Evolutionary conservation across 768 basidiomycete species (phyloP).

Genomic region (Naganishia antarctica): DNA sequence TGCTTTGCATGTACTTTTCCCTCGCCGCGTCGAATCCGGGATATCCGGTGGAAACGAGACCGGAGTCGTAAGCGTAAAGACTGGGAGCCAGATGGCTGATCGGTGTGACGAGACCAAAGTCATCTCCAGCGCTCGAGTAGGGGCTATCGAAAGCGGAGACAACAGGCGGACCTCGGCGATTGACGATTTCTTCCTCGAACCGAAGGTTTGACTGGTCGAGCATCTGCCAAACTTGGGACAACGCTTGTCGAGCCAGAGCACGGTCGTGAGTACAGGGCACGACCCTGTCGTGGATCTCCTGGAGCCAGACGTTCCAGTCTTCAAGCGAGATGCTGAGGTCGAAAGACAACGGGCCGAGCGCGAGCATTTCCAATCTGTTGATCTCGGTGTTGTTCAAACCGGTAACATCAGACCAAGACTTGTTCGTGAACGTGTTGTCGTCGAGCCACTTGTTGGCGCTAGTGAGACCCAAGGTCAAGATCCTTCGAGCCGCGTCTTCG

Average conservation of each 20-base stretch:
- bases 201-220: constrained; percentile 13
- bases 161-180: constrained; percentile 12
- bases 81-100: not conserved
- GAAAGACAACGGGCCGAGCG: constrained; percentile 32
- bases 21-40: constrained; percentile 17
- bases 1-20: constrained; percentile 20
- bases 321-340: constrained; percentile 30
- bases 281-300: constrained; percentile 14
- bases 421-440: constrained; percentile 38
- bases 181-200: constrained; percentile 25
- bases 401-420: constrained; percentile 38
- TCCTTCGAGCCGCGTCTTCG: constrained; percentile 32
- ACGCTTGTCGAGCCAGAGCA: constrained; percentile 13
- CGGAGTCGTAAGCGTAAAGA: not conserved
- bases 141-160: constrained; percentile 13
- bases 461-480: constrained; percentile 33
- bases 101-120: constrained; percentile 5
- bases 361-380: constrained; percentile 33
- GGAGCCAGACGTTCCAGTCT: constrained; percentile 33
- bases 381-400: constrained; percentile 32
- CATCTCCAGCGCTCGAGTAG: constrained; percentile 5
- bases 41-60: constrained; percentile 5
- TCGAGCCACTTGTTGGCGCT: constrained; percentile 39
- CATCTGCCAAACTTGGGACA: constrained; percentile 20
- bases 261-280: constrained; percentile 25